These are phyloP conservation scores for Actinomucor elegans DNA, from an alignment of 371 early-diverging fungal species.

Conservation along the genomic window DNA sequence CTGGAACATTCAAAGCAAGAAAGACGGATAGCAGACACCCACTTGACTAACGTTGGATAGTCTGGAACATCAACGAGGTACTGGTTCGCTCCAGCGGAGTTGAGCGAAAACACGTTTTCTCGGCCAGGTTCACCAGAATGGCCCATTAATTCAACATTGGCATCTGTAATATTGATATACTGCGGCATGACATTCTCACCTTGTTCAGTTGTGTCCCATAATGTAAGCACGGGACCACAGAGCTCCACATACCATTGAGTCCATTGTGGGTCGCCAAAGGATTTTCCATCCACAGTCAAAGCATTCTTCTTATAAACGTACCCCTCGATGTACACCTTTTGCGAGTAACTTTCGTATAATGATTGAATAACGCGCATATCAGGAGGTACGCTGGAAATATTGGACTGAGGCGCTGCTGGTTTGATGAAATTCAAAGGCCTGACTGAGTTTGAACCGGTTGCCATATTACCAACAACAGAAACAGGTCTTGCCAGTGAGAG, in stretches of 20 bases:
- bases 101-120: constrained; percentile 54
- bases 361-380: constrained; percentile 31
- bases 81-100: constrained; percentile 51
- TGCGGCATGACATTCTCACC: constrained; percentile 34
- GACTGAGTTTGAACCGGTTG: constrained; percentile 13
- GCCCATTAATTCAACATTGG: constrained; percentile 46
- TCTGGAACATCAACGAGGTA: constrained; percentile 53
- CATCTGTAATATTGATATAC: constrained; percentile 63
- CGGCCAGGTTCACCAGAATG: constrained; percentile 24
- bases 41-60: constrained; percentile 24
- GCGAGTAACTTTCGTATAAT: constrained; percentile 55
- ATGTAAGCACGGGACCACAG: constrained; percentile 52
- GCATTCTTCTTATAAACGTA: constrained; percentile 67
- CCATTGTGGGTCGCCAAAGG: constrained; percentile 56
- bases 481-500: constrained; percentile 20
- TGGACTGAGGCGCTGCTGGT: constrained; percentile 26
- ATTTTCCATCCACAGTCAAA: constrained; percentile 52
- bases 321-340: constrained; percentile 69
- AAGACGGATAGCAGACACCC: constrained; percentile 72
- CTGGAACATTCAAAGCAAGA: constrained; percentile 66
- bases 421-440: constrained; percentile 37
- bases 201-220: constrained; percentile 44
- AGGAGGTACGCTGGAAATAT: constrained; percentile 1
- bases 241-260: constrained; percentile 63
- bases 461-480: constrained; percentile 22